Base-by-base conservation (phyloP, 2,329 filamentous ascomycete genomes). In the Beauveria medogensis region DNA sequence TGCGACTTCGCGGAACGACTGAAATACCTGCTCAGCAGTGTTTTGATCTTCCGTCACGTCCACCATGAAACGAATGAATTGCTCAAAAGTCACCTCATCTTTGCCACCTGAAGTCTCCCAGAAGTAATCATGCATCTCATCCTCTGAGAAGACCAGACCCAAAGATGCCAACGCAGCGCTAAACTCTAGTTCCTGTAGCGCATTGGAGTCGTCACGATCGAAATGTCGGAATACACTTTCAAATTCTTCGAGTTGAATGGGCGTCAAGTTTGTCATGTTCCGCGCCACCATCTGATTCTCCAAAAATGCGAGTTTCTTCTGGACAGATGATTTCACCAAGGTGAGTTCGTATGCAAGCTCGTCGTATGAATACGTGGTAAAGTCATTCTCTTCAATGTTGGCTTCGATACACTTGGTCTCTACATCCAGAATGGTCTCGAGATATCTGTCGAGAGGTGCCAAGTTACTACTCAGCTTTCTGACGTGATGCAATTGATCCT, bases 51-150 rank as follows among this genome's bases (percentile, higher is more conserved):
- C 94, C 14, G 94, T 99, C 55, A 97, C 94, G 67, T 96, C 91
- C 53, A 99, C 94, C 94, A 99, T 99, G 81, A 99, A 99, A 44
- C 91, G 87, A 72, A 99, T 99, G 71, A 99, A 99, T 75, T 97
- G 93, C 77, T 99, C 94, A 71, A 99, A 99, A 5, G 90, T 94
- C 56, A 99, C 94, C 65, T 89, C 84, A 73, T 87, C 89, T 65
- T 80, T 83, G 41, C 86, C 91, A 43, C 84, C 85, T 64, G 90
- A 92, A n/a, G 92, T 95, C 59, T 93, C 89, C 55, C 89, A 71
- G 75, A 97, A 99, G 68, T 93, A 93, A 58, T 93, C 88, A 73
- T 97, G 93, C 94, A 97, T 99, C 78, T 99, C 94, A 28, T 93
- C 88, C 72, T 97, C 94, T 67, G 95, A 94, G 70, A 97, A 99